These are phyloP conservation scores for Lepiota subincarnata DNA, from an alignment of 768 basidiomycete species.

Conservation along the genomic window DNA sequence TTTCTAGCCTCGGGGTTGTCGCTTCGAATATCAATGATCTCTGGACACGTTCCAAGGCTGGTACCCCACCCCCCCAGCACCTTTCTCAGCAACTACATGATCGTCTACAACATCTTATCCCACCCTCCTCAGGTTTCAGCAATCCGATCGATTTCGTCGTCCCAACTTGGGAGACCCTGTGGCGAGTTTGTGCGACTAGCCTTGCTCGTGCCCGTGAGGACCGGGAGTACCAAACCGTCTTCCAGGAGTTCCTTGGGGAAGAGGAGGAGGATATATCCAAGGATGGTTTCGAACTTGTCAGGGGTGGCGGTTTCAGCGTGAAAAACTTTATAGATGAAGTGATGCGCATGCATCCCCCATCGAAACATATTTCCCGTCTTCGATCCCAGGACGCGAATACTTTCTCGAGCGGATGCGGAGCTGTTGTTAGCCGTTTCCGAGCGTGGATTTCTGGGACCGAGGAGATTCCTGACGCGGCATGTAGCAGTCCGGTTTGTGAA, in stretches of 20 bases:
- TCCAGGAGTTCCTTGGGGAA: constrained; percentile 32
- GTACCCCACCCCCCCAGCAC: constrained; percentile 23
- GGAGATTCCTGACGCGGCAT: not conserved
- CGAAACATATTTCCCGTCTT: constrained; percentile 38
- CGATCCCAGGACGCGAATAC: constrained; percentile 1
- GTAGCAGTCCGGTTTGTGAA: constrained; percentile 13
- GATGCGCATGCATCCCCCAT: constrained; percentile 50
- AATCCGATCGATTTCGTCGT: constrained; percentile 50
- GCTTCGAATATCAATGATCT: constrained; percentile 39
- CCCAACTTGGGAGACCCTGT: constrained; percentile 58
- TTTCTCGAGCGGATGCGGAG: not conserved
- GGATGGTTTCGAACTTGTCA: constrained; percentile 23
- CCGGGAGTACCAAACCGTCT: constrained; percentile 7
- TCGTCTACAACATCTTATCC: constrained; percentile 38
- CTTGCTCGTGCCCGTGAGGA: constrained; percentile 34
- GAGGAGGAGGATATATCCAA: constrained; percentile 23
- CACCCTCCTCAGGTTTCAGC: constrained; percentile 25
- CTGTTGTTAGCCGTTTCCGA: not conserved
- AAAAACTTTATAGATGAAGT: constrained; percentile 38
- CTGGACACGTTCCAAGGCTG: constrained; percentile 42
- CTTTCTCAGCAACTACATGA: constrained; percentile 31
- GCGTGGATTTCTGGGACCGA: not conserved
- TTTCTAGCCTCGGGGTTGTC: constrained; percentile 31
- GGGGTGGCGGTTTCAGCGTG: constrained; percentile 22
- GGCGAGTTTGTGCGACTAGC: constrained; percentile 51